A percentile compares a stretch with the other conserved stretches of the same genome.
phyloP scores from a whole-genome alignment of 23 red algal species.

The Chondrus crispus region DNA sequence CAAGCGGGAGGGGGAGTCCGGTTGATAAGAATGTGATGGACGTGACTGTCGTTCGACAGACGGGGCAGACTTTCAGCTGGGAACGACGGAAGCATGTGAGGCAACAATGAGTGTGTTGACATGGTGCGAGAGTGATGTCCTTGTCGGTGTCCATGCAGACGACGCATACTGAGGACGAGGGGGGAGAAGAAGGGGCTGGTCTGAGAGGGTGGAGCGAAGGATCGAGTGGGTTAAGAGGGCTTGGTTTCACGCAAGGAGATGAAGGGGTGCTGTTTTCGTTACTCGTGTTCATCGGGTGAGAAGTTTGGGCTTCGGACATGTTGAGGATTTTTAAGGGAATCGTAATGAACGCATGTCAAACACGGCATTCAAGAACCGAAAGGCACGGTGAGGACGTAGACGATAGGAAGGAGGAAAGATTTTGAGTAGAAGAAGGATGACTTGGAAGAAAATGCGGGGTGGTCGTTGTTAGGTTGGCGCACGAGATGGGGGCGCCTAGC shows the following conservation, averaged over 20 bases:
- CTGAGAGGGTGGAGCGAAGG: not conserved
- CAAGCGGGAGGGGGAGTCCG: not conserved
- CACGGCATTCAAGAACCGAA: no score
- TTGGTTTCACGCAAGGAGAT: not conserved
- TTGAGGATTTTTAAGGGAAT: not conserved
- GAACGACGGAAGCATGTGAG: constrained; percentile 55
- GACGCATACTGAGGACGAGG: constrained; percentile 24
- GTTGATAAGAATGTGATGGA: constrained; percentile 8
- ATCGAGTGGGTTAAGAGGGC: not conserved
- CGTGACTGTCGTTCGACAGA: constrained; percentile 31
- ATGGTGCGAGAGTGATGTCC: constrained; percentile 50
- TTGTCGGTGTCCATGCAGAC: constrained; percentile 56
- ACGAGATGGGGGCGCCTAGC: no score
- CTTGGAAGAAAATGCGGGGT: not conserved
- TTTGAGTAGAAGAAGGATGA: not conserved
- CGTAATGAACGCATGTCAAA: not conserved
- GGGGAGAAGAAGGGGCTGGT: not conserved
- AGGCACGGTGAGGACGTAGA: no score
- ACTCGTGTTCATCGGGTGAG: not conserved
- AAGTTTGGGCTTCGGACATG: not conserved
- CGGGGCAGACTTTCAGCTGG: constrained; percentile 18
- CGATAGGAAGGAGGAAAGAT: no score
- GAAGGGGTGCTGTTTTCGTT: not conserved
- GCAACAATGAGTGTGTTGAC: constrained; percentile 59
- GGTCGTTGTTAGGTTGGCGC: no score